Percentiles rank a stretch among this genome's conserved stretches.
These are phyloP conservation scores for Yamadazyma scolyti DNA, from an alignment of 805 yeast genomes.

Conservation along the genomic window DNA sequence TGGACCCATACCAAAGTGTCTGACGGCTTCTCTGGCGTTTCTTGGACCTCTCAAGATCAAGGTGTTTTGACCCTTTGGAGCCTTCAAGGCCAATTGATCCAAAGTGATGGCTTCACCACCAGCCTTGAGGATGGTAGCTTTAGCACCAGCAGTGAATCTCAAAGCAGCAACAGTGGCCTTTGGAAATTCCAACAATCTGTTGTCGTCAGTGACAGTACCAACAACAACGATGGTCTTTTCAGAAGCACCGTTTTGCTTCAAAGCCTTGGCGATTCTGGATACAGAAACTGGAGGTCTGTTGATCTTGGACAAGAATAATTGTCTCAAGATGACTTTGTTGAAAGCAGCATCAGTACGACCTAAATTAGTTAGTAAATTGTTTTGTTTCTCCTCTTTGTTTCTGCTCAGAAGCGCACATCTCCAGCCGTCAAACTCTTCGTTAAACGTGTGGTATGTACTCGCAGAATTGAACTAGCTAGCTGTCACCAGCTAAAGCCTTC, in stretches of 20 bases:
- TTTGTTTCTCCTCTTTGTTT: no score
- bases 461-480: conserved; percentile 29
- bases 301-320: conserved; percentile 95
- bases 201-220: conserved; percentile 98
- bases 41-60: conserved; percentile 98
- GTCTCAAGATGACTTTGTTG: conserved; percentile 94
- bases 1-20: conserved; percentile 99
- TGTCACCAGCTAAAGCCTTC: no score
- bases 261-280: conserved; percentile 83
- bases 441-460: conserved; percentile 21
- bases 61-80: conserved; percentile 99
- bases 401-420: conserved; percentile 45
- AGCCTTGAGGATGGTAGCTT: conserved; percentile 93
- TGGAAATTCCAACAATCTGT: conserved; percentile 91
- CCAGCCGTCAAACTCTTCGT: neutral
- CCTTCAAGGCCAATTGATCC: conserved; percentile 98
- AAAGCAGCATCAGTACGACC: conserved; percentile 99
- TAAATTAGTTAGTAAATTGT: conserved; percentile 30
- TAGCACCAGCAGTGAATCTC: conserved; percentile 99
- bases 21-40: conserved; percentile 97
- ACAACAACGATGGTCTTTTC: conserved; percentile 95
- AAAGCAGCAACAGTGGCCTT: conserved; percentile 98
- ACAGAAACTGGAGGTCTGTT: conserved; percentile 99
- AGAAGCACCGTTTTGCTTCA: conserved; percentile 77
- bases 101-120: conserved; percentile 99